Evolutionary conservation across 495 filamentous ascomycete species (phyloP).

Genomic region (Neurospora sp.): DNA sequence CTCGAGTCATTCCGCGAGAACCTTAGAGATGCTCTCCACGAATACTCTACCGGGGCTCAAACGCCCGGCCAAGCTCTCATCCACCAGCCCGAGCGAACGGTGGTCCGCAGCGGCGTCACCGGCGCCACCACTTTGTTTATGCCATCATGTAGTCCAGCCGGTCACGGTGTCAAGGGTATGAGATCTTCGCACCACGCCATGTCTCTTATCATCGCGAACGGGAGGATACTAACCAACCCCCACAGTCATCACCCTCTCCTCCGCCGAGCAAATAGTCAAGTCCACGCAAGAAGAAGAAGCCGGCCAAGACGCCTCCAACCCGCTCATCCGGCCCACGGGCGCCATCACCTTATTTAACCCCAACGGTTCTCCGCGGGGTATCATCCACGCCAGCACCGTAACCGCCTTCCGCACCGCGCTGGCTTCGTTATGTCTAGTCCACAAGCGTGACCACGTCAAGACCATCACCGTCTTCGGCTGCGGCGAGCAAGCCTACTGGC

Average conservation of each 20-base stretch:
- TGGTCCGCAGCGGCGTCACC: slow-evolving; percentile 51
- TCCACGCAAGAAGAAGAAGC: slow-evolving; percentile 3
- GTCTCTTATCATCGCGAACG: neutral
- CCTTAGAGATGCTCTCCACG: slow-evolving; percentile 68
- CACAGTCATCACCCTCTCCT: slow-evolving; percentile 30
- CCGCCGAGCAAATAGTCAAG: slow-evolving; percentile 3
- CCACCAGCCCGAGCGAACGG: slow-evolving; percentile 70
- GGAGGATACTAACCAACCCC: neutral
- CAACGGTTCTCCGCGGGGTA: slow-evolving; percentile 58
- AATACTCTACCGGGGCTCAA: slow-evolving; percentile 66
- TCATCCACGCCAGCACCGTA: slow-evolving; percentile 76
- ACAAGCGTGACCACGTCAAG: slow-evolving; percentile 56
- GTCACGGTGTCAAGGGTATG: slow-evolving; percentile 42
- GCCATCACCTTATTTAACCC: slow-evolving; percentile 62
- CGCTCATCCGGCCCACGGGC: slow-evolving; percentile 58
- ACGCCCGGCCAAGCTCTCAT: slow-evolving; percentile 32
- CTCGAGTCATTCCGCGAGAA: slow-evolving; percentile 52
- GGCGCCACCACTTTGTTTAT: slow-evolving; percentile 84
- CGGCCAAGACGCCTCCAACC: slow-evolving; percentile 5
- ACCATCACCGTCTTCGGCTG: slow-evolving; percentile 80
- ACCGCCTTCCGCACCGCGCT: slow-evolving; percentile 93
- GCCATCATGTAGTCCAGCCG: slow-evolving; percentile 53
- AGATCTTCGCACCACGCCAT: neutral
- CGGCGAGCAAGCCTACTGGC: slow-evolving; percentile 89
- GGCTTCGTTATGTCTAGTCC: slow-evolving; percentile 63